phyloP scores from a whole-genome alignment of 2,329 filamentous ascomycete genomes.

The Botryotinia calthae region DNA sequence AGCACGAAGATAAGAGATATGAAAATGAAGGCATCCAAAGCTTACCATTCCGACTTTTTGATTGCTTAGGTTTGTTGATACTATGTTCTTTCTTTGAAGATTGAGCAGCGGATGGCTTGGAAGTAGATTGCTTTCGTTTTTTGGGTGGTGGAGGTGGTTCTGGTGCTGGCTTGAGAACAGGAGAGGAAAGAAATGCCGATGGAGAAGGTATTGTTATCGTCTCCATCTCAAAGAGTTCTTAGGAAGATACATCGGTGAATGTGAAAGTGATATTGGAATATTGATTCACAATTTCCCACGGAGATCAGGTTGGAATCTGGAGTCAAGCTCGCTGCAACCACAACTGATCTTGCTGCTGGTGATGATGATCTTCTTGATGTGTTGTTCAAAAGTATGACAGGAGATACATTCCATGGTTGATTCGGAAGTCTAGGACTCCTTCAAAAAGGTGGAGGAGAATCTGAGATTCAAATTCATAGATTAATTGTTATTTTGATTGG shows the following conservation, averaged over 20 bases:
- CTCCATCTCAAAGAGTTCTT: slow-evolving; percentile 47
- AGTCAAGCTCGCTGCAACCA: neutral
- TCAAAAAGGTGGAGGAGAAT: slow-evolving; percentile 16
- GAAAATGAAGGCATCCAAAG: slow-evolving; percentile 24
- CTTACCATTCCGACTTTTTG: slow-evolving; percentile 73
- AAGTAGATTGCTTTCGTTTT: slow-evolving; percentile 32
- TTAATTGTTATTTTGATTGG: slow-evolving; percentile 14
- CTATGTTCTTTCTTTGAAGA: slow-evolving; percentile 38
- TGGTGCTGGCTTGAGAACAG: slow-evolving; percentile 36
- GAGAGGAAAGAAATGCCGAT: slow-evolving; percentile 50
- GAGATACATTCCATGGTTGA: slow-evolving; percentile 15
- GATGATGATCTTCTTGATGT: slow-evolving; percentile 17
- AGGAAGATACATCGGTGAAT: slow-evolving; percentile 28
- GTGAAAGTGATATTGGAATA: slow-evolving; percentile 7
- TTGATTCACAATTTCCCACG: neutral
- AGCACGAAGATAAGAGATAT: slow-evolving; percentile 30
- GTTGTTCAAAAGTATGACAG: slow-evolving; percentile 16
- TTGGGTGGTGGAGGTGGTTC: slow-evolving; percentile 29
- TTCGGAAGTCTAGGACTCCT: neutral
- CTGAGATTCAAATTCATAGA: slow-evolving; percentile 6
- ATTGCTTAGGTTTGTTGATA: slow-evolving; percentile 64
- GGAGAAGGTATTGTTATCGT: slow-evolving; percentile 59
- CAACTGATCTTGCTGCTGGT: slow-evolving; percentile 1
- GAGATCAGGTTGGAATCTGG: slow-evolving; percentile 6
- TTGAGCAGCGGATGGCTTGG: slow-evolving; percentile 25